phyloP scores from a whole-genome alignment of 345 rosid genomes.

The Eucalyptus regnans region DNA sequence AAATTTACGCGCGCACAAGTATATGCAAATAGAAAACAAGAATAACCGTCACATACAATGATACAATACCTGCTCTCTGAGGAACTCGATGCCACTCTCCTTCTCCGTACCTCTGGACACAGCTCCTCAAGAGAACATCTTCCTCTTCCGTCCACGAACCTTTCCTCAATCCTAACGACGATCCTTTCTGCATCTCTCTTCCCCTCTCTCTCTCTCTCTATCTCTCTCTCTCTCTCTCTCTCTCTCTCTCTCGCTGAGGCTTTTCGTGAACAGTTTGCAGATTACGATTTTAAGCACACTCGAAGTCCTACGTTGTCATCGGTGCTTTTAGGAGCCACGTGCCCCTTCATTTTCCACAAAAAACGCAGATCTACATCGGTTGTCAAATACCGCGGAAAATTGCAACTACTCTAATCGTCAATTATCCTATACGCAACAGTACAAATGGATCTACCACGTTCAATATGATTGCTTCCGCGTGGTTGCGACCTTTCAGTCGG shows the following conservation, averaged over 20 bases:
- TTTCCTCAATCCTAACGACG: slow-evolving; percentile 12
- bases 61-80: slow-evolving; percentile 14
- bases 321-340: background rate
- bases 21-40: background rate
- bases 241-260: background rate
- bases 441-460: no score
- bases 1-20: background rate
- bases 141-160: slow-evolving; percentile 47
- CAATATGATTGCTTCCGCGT: no score
- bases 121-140: slow-evolving; percentile 25
- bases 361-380: background rate
- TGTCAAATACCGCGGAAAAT: background rate
- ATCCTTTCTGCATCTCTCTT: background rate
- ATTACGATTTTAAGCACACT: background rate
- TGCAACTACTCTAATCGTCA: background rate
- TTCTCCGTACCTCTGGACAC: slow-evolving; percentile 28
- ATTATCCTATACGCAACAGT: no score
- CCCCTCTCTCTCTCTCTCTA: no score
- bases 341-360: background rate
- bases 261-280: background rate
- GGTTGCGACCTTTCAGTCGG: no score
- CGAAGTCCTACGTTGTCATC: background rate
- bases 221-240: background rate
- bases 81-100: slow-evolving; percentile 40
- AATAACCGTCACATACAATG: background rate